Evolutionary conservation across 78 protist genomes (phyloP).

Genomic region (Chrysochromulina parva): DNA sequence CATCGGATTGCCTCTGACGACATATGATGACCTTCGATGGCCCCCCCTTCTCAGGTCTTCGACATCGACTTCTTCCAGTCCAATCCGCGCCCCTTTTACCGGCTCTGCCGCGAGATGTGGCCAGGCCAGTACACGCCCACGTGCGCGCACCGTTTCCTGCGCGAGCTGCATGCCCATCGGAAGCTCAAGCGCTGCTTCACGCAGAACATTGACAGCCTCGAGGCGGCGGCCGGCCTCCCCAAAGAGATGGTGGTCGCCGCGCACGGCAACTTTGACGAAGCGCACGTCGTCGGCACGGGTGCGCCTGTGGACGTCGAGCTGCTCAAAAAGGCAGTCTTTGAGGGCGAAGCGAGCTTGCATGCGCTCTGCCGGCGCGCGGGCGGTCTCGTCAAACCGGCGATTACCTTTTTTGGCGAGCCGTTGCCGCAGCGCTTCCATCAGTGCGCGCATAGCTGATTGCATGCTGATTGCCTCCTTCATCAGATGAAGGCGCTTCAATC

Average conservation of each 20-base stretch:
- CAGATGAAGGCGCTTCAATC: too few species aligned
- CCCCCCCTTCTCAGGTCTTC: too few species aligned
- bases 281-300: neutral
- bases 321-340: too few species aligned
- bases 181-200: slow-evolving; percentile 42
- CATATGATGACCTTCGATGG: too few species aligned
- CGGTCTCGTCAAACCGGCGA: slow-evolving; percentile 45
- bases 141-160: slow-evolving; percentile 39
- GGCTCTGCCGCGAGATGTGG: neutral
- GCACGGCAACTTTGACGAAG: slow-evolving; percentile 37
- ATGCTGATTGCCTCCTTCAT: too few species aligned
- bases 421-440: slow-evolving; percentile 12
- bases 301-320: too few species aligned
- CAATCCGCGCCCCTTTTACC: neutral
- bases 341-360: too few species aligned
- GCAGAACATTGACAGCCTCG: slow-evolving; percentile 63
- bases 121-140: slow-evolving; percentile 33
- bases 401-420: slow-evolving; percentile 59
- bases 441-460: neutral
- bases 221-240: slow-evolving; percentile 43
- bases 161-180: slow-evolving; percentile 2
- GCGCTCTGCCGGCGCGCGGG: too few species aligned
- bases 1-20: too few species aligned
- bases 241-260: slow-evolving; percentile 19
- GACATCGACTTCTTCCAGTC: neutral